These are phyloP conservation scores for Cucurbita argyrosperma DNA, from an alignment of 306 rosid species.

Conservation along the genomic window DNA sequence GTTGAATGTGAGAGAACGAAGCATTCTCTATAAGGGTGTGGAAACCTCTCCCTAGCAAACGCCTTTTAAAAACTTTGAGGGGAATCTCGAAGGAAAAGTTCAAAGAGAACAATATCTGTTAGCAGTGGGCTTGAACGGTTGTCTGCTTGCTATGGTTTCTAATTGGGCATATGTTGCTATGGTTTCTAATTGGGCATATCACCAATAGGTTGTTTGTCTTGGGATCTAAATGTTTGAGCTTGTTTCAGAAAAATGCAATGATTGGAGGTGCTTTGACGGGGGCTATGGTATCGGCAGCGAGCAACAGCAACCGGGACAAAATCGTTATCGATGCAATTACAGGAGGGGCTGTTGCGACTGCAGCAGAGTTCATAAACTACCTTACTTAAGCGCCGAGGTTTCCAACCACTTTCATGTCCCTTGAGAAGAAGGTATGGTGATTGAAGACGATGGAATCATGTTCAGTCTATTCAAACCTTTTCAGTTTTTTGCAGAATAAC, in stretches of 20 bases:
- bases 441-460: background rate
- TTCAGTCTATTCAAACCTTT: background rate
- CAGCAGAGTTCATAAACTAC: slow-evolving; percentile 69
- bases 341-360: slow-evolving; percentile 87
- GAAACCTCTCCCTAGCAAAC: too few species aligned
- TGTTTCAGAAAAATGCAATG: slow-evolving; percentile 79
- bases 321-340: slow-evolving; percentile 58
- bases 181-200: background rate
- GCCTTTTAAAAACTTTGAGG: too few species aligned
- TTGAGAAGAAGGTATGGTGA: background rate
- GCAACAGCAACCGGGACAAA: slow-evolving; percentile 29
- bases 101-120: too few species aligned
- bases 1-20: too few species aligned
- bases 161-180: background rate
- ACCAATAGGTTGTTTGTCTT: background rate
- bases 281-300: slow-evolving; percentile 50
- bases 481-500: background rate
- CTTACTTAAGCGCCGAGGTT: slow-evolving; percentile 32
- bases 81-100: too few species aligned
- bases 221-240: slow-evolving; percentile 5
- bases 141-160: background rate
- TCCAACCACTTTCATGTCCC: background rate
- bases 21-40: too few species aligned
- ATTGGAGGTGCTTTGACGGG: slow-evolving; percentile 82
- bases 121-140: too few species aligned